Percentiles rank a stretch among this genome's conserved stretches.
Conservation (phyloP, 345 rosid species). For the Citrus mangshanensis region DNA sequence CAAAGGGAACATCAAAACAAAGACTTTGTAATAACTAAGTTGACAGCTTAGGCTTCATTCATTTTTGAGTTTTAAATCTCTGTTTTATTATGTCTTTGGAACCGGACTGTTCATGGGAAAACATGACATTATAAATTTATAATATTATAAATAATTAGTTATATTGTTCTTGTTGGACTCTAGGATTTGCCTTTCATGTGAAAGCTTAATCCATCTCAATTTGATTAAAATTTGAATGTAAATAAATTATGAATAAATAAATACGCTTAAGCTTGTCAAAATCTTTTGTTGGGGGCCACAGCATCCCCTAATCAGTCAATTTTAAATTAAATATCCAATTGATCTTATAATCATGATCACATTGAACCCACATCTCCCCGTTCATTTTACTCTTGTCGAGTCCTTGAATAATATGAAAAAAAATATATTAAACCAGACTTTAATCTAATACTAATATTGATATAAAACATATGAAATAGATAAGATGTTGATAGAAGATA, state of each 20-base stretch:
- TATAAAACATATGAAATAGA: too few species aligned
- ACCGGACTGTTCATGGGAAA: not conserved
- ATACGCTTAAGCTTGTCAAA: not conserved
- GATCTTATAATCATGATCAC: not conserved
- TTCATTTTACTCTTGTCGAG: not conserved
- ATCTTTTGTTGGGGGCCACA: not conserved
- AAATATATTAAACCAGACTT: too few species aligned
- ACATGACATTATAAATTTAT: not conserved
- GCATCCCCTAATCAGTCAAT: too few species aligned
- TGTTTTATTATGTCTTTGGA: not conserved
- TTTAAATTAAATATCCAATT: too few species aligned
- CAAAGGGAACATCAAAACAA: not conserved
- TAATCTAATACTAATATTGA: too few species aligned
- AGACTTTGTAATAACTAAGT: not conserved
- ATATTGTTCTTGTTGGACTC: not conserved
- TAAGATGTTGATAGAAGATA: not conserved
- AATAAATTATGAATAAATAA: too few species aligned
- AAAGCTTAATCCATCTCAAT: not conserved
- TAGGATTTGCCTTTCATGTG: not conserved
- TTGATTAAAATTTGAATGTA: not conserved
- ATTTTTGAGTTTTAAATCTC: not conserved
- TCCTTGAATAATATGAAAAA: not conserved
- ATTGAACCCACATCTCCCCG: not conserved
- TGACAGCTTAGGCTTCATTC: conserved; percentile 16
- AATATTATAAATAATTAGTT: not conserved